phyloP scores from a whole-genome alignment of 2,329 filamentous ascomycete species.

The Dactylella cylindrospora region DNA sequence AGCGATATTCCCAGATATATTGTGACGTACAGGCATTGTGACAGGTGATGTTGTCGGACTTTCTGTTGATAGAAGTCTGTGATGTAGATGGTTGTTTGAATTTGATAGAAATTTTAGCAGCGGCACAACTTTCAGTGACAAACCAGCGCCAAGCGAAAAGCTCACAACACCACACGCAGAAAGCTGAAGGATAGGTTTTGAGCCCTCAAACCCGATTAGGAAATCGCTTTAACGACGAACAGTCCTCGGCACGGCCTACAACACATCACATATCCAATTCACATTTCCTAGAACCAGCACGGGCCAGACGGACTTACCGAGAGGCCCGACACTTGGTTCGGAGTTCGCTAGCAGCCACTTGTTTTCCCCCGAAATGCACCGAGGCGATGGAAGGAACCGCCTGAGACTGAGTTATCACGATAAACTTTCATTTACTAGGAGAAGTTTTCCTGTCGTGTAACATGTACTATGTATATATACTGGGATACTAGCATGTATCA shows the following conservation, averaged over 20 bases:
- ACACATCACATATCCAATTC: background rate
- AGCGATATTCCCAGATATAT: constrained; percentile 7
- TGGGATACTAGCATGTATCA: too few species aligned
- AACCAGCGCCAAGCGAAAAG: constrained; percentile 20
- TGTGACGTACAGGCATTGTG: constrained; percentile 43
- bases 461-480: too few species aligned
- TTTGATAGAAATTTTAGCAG: background rate
- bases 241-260: background rate
- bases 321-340: too few species aligned
- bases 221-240: constrained; percentile 5
- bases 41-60: constrained; percentile 7
- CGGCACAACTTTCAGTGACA: constrained; percentile 34
- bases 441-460: too few species aligned
- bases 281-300: background rate
- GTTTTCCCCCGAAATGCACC: too few species aligned
- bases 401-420: too few species aligned
- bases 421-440: too few species aligned
- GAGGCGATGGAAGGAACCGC: too few species aligned
- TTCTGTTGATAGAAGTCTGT: background rate
- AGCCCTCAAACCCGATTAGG: constrained; percentile 29
- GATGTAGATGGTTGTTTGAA: constrained; percentile 9
- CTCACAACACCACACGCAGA: constrained; percentile 13
- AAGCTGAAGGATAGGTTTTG: constrained; percentile 24
- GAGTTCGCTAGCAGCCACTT: too few species aligned
- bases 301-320: background rate